Conservation (phyloP, 306 rosid species). For the Sindora glabra region DNA sequence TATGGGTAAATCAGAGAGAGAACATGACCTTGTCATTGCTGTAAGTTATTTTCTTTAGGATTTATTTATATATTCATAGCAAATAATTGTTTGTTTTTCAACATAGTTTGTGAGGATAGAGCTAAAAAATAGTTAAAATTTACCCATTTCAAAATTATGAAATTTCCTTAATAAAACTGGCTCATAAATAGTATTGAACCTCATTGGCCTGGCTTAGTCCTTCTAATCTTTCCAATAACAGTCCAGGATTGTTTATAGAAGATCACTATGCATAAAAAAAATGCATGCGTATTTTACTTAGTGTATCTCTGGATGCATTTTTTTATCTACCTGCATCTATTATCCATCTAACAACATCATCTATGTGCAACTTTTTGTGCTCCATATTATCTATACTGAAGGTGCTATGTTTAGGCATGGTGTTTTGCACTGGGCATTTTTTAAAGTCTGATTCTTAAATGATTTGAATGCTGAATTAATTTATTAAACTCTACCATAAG, state of each 20-base stretch:
- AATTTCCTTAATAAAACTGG: not conserved
- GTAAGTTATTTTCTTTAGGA: slow-evolving; percentile 47
- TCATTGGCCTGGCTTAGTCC: not conserved
- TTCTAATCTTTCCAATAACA: too few relatives aligned
- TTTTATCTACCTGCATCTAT: not conserved
- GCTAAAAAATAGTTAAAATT: not conserved
- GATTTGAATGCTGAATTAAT: not conserved
- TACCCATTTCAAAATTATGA: not conserved
- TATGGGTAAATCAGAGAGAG: slow-evolving; percentile 64
- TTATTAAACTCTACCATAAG: not conserved
- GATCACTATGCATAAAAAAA: not conserved
- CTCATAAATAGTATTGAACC: not conserved
- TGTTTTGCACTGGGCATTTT: too few relatives aligned
- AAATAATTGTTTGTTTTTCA: not conserved
- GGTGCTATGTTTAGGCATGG: not conserved
- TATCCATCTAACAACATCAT: not conserved
- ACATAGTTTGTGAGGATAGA: not conserved
- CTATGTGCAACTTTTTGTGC: not conserved
- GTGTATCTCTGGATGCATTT: not conserved
- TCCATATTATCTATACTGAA: not conserved
- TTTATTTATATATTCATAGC: not conserved
- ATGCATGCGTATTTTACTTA: not conserved
- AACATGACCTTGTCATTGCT: slow-evolving; percentile 90
- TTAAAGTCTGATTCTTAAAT: too few relatives aligned
- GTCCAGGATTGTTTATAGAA: too few relatives aligned